These are phyloP conservation scores for Psophocarpus tetragonolobus DNA, from an alignment of 306 rosid species.

Conservation along the genomic window DNA sequence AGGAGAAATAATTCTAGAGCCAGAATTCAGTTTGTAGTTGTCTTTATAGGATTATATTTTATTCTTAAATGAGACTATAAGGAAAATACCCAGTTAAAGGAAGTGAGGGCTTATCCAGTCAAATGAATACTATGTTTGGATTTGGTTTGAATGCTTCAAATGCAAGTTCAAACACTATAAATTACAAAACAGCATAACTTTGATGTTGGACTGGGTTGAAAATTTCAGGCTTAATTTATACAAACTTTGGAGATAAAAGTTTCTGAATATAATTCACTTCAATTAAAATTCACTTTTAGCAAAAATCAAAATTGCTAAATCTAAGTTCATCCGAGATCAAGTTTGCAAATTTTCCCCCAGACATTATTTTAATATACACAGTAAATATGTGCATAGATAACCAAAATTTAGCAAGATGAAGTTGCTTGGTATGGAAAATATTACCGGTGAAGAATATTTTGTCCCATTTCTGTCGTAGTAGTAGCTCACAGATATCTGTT, in stretches of 20 bases:
- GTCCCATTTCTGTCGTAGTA: conserved; percentile 75
- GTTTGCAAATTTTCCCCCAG: background rate
- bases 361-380: background rate
- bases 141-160: background rate
- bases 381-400: background rate
- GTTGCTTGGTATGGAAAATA: background rate
- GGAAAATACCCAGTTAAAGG: conserved; percentile 2
- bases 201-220: background rate
- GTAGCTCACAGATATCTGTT: conserved; percentile 45
- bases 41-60: background rate
- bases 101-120: background rate
- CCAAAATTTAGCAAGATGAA: background rate
- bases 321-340: background rate
- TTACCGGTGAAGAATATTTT: conserved; percentile 97
- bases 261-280: background rate
- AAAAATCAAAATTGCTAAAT: background rate
- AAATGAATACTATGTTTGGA: background rate
- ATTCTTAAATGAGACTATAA: background rate
- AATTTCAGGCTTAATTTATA: background rate
- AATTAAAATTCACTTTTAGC: background rate
- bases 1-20: background rate
- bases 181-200: background rate
- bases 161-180: background rate
- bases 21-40: background rate
- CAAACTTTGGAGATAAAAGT: background rate